Percentiles rank a stretch among this genome's conserved stretches.
Evolutionary conservation across 2,329 filamentous ascomycete genomes (phyloP).

Genomic region (Trichoderma endophyticum): DNA sequence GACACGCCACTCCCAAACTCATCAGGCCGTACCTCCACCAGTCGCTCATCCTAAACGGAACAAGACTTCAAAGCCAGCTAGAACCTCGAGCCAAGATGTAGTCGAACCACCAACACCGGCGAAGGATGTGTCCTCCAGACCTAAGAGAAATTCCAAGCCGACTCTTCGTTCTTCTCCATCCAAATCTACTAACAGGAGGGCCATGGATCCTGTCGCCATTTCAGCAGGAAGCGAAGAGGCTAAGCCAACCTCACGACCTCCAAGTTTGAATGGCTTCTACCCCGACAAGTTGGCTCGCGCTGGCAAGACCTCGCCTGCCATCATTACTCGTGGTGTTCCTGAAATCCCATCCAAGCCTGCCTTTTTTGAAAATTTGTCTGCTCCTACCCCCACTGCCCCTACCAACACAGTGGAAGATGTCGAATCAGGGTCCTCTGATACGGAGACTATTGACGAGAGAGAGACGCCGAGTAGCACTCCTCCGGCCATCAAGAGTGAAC

Average conservation of each 20-base stretch:
- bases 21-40: not conserved
- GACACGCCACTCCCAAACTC: not conserved
- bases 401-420: conserved; percentile 17
- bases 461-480: conserved; percentile 21
- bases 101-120: not conserved
- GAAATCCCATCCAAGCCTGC: conserved; percentile 36
- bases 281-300: conserved; percentile 36
- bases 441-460: conserved; percentile 21
- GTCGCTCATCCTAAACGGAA: not conserved
- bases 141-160: conserved; percentile 23
- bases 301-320: conserved; percentile 28
- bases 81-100: not conserved
- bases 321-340: conserved; percentile 31
- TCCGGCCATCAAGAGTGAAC: conserved; percentile 25
- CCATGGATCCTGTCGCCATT: conserved; percentile 32
- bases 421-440: conserved; percentile 22
- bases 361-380: conserved; percentile 39
- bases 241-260: conserved; percentile 30
- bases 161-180: conserved; percentile 25
- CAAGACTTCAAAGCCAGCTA: not conserved
- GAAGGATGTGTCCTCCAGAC: conserved; percentile 11
- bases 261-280: conserved; percentile 30
- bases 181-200: conserved; percentile 31
- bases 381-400: conserved; percentile 22
- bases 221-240: conserved; percentile 29